These are phyloP conservation scores for Ganoderma sp. DNA, from an alignment of 1,284 basidiomycete species.

Conservation along the genomic window DNA sequence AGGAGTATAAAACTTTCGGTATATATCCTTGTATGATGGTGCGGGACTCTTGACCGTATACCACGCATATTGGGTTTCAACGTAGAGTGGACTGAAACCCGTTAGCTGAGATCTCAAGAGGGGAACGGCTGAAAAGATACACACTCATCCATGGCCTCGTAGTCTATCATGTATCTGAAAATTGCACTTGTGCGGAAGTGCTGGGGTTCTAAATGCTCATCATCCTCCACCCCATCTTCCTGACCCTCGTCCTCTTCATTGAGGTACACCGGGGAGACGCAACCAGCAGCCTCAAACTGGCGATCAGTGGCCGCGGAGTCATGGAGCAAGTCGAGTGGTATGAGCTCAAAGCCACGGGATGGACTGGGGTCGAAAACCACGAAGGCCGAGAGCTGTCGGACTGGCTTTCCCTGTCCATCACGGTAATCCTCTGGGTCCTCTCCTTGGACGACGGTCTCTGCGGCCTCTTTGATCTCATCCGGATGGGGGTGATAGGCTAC, in stretches of 20 bases:
- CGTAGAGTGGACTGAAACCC: slow-evolving; percentile 56
- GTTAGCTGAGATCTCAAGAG: slow-evolving; percentile 5
- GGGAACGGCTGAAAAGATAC: slow-evolving; percentile 26
- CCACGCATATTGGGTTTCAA: slow-evolving; percentile 65
- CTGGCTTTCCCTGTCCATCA: slow-evolving; percentile 2
- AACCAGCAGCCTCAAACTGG: slow-evolving; percentile 46
- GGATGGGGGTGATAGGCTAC: not conserved
- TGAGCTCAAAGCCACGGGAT: slow-evolving; percentile 28
- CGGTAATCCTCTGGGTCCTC: slow-evolving; percentile 4
- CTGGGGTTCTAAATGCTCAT: slow-evolving; percentile 32
- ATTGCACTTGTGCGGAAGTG: slow-evolving; percentile 46
- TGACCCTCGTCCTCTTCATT: slow-evolving; percentile 53
- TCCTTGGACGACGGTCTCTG: slow-evolving; percentile 7
- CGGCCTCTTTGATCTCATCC: slow-evolving; percentile 5
- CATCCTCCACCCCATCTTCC: slow-evolving; percentile 45
- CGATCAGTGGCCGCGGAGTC: slow-evolving; percentile 15
- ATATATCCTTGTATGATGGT: slow-evolving; percentile 50
- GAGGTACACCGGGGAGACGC: slow-evolving; percentile 41
- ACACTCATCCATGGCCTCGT: slow-evolving; percentile 46
- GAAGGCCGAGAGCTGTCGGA: slow-evolving; percentile 9
- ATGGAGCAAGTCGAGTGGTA: slow-evolving; percentile 43
- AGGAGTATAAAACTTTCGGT: slow-evolving; percentile 54
- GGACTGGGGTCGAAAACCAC: slow-evolving; percentile 9
- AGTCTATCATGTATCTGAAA: slow-evolving; percentile 45
- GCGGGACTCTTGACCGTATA: slow-evolving; percentile 61